Conservation (phyloP, 1,139 yeast genomes). For the Suhomyces chickasaworum region DNA sequence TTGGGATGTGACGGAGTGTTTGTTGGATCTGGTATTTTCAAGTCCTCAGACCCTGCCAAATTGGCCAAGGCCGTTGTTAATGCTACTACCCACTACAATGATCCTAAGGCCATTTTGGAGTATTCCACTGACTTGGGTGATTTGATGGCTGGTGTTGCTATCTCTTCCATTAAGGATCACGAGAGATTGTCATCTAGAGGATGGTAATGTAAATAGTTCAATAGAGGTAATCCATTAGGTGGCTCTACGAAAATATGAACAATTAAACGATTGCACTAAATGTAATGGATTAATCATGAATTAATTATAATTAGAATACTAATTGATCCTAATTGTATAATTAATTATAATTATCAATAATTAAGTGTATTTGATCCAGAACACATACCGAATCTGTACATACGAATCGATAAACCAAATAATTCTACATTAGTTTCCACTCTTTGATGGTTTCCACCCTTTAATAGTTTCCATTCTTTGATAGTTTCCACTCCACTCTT, state of each 20-base stretch:
- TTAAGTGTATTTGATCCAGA: too few relatives aligned
- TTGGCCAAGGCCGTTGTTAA: constrained; percentile 81
- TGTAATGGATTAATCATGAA: too few relatives aligned
- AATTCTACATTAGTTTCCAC: too few relatives aligned
- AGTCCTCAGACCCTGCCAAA: constrained; percentile 70
- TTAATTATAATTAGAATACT: too few relatives aligned
- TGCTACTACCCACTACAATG: constrained; percentile 75
- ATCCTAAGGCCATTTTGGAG: constrained; percentile 65
- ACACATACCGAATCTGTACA: too few relatives aligned
- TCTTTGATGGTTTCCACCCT: too few relatives aligned
- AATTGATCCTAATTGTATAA: too few relatives aligned
- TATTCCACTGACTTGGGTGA: constrained; percentile 77
- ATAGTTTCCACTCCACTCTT: too few relatives aligned
- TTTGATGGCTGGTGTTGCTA: constrained; percentile 71
- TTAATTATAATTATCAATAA: too few relatives aligned
- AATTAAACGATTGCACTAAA: not conserved
- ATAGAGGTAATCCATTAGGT: not conserved
- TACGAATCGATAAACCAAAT: too few relatives aligned
- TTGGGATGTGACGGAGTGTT: constrained; percentile 91
- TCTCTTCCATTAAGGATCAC: constrained; percentile 48
- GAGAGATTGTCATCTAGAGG: constrained; percentile 57
- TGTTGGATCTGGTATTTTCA: constrained; percentile 89
- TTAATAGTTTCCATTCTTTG: too few relatives aligned
- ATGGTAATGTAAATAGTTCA: constrained; percentile 36
- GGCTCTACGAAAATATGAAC: not conserved